Percentiles rank a stretch among this genome's conserved stretches.
phyloP scores from a whole-genome alignment of 768 basidiomycete species.

The Naganishia vishniacii region DNA sequence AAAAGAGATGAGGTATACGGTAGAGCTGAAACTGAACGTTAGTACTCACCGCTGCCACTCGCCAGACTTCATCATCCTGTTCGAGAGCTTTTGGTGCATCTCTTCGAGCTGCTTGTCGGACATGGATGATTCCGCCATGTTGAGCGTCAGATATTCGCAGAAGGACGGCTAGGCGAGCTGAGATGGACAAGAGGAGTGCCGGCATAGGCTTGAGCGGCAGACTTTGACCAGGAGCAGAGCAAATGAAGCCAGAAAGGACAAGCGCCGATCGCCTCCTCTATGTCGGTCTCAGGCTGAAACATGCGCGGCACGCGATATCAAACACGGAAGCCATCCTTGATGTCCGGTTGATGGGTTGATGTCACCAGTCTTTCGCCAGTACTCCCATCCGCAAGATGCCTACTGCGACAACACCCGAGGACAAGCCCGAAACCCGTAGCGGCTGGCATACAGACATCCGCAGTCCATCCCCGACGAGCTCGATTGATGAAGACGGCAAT shows the following conservation, averaged over 20 bases:
- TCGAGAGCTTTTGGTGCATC: slow-evolving; percentile 11
- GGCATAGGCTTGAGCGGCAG: too few species aligned
- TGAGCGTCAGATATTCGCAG: background rate
- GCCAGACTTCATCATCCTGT: slow-evolving; percentile 22
- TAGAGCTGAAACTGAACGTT: background rate
- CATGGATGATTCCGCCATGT: background rate
- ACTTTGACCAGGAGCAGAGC: too few species aligned
- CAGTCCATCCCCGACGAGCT: slow-evolving; percentile 16
- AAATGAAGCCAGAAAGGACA: background rate
- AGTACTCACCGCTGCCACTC: slow-evolving; percentile 22
- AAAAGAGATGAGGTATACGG: background rate
- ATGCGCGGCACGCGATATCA: background rate
- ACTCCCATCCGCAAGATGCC: background rate
- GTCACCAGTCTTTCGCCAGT: background rate
- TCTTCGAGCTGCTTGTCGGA: slow-evolving; percentile 18
- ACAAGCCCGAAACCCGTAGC: background rate
- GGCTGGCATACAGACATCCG: slow-evolving; percentile 14
- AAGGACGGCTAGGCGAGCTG: background rate
- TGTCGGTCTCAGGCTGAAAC: slow-evolving; percentile 6
- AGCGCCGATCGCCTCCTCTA: background rate
- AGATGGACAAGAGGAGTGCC: background rate
- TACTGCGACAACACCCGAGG: background rate
- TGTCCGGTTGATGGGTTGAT: too few species aligned
- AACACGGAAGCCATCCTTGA: too few species aligned
- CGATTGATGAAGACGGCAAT: background rate